Percentiles rank a stretch among this genome's conserved stretches.
phyloP scores from a whole-genome alignment of 169 alveolate species.

The Plasmodium inui region DNA sequence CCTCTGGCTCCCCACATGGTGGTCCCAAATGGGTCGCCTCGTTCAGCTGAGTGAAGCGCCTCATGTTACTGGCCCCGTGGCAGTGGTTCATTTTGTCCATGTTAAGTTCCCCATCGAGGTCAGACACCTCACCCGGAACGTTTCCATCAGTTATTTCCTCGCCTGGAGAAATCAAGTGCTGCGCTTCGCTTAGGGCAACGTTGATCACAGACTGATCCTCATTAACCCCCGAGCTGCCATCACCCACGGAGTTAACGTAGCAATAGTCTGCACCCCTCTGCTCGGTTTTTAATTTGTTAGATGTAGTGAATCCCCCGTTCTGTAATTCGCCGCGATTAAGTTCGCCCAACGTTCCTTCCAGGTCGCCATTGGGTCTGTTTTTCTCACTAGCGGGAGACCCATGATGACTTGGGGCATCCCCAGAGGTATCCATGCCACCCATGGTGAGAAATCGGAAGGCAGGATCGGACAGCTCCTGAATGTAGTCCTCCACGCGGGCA shows the following conservation, averaged over 20 bases:
- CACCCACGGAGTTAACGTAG: neutral
- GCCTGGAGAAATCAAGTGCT: neutral
- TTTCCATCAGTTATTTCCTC: neutral
- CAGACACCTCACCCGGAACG: neutral
- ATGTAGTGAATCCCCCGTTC: neutral
- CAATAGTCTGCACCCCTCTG: neutral
- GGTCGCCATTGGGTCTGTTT: neutral
- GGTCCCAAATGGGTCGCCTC: neutral
- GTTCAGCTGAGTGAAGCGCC: neutral
- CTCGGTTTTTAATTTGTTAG: neutral
- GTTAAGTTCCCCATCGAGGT: neutral
- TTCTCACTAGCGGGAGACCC: neutral
- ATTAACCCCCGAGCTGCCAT: neutral
- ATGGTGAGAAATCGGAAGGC: neutral
- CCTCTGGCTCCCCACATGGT: neutral
- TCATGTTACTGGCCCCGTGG: neutral
- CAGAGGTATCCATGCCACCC: neutral
- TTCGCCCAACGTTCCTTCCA: neutral
- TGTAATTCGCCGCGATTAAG: neutral
- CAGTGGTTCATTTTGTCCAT: neutral
- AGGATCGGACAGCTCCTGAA: constrained; percentile 24
- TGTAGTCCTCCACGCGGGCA: constrained; percentile 25
- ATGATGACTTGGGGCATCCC: neutral
- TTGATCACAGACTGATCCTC: neutral
- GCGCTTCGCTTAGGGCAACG: neutral